Evolutionary conservation across 2,329 filamentous ascomycete species (phyloP).

Genomic region (Mycosphaerella sp.): DNA sequence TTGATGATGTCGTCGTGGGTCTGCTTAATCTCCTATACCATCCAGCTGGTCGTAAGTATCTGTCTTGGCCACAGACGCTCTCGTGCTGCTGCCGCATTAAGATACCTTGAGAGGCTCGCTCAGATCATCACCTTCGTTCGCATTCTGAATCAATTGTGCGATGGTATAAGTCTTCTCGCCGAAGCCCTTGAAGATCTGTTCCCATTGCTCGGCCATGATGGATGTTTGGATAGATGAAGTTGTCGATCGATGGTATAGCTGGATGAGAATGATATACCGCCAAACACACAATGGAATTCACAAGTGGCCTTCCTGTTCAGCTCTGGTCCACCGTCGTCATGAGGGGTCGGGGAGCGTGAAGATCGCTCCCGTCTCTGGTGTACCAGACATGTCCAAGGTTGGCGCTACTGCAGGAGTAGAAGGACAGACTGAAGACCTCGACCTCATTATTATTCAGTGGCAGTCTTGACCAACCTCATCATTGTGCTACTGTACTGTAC

Average conservation of each 20-base stretch:
- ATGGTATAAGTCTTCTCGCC: slow-evolving; percentile 22
- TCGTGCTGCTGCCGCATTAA: too few relatives aligned
- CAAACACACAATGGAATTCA: not conserved
- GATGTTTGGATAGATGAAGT: not conserved
- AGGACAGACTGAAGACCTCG: too few relatives aligned
- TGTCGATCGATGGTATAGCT: not conserved
- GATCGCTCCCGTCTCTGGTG: slow-evolving; percentile 1
- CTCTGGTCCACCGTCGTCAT: slow-evolving; percentile 6
- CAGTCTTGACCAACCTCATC: too few relatives aligned
- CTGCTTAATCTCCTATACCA: slow-evolving; percentile 19
- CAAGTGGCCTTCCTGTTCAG: not conserved
- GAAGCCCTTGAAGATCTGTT: slow-evolving; percentile 21
- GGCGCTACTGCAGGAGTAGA: slow-evolving; percentile 6
- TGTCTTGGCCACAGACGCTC: not conserved
- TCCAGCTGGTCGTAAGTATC: not conserved
- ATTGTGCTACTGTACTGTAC: too few relatives aligned
- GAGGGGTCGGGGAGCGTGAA: slow-evolving; percentile 1
- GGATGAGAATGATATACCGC: not conserved
- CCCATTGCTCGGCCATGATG: slow-evolving; percentile 23
- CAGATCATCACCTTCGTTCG: slow-evolving; percentile 22
- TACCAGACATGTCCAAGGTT: not conserved
- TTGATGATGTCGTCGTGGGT: slow-evolving; percentile 18
- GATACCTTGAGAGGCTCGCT: slow-evolving; percentile 16
- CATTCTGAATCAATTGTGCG: slow-evolving; percentile 17
- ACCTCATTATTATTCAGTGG: too few relatives aligned